Evolutionary conservation across 441 rosid genomes (phyloP), one percentile per base, ranked within the genome.

Genomic region (Melastoma candidum): DNA sequence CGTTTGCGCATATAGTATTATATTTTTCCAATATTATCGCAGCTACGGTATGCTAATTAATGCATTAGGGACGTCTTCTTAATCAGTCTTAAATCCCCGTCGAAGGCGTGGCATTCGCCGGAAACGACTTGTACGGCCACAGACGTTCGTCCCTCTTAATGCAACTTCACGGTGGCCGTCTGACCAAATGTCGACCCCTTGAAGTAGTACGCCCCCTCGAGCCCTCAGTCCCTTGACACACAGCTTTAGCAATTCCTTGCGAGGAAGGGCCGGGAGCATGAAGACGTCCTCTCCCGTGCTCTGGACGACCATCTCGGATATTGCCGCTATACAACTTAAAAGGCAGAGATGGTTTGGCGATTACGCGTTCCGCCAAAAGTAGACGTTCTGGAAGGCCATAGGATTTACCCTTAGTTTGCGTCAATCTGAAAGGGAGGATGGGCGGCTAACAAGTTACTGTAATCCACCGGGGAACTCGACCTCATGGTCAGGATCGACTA

Each of bases 161-260:
- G 81, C 44, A 84, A 54, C 41, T 62, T 60, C 60, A 44, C 50
- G 26, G 64, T 41, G 59, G 12, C 61, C 68, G 59, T 63, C 69
- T 0, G 78, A 68, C 85, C 79, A 74, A 13, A 81, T 57, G 47
- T 78, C 81, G 3, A 81, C 77, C 70, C 79, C 78, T 32, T 70
- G 74, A 41, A 84, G 78, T 46, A 77, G 72, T 44, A 67, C 63
- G 11, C 77, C 67, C 4, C 79, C 73, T 0, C 76, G 75, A 0
- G 72, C 79, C 58, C 67, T 74, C 63, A 77, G 50, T 45, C 77
- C 82, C 49, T 69, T 71, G 32, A 69, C 72, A 12, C 58, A 51
- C 14, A 76, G 78, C 2, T 60, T 62, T 3, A 58, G 59, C 78
- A 78, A 77, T 67, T 74, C 68, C 47, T 77, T 73, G 47, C 52